Evolutionary conservation across 164 flowering plant genomes (phyloP).

Genomic region (Brasenia schreberi): DNA sequence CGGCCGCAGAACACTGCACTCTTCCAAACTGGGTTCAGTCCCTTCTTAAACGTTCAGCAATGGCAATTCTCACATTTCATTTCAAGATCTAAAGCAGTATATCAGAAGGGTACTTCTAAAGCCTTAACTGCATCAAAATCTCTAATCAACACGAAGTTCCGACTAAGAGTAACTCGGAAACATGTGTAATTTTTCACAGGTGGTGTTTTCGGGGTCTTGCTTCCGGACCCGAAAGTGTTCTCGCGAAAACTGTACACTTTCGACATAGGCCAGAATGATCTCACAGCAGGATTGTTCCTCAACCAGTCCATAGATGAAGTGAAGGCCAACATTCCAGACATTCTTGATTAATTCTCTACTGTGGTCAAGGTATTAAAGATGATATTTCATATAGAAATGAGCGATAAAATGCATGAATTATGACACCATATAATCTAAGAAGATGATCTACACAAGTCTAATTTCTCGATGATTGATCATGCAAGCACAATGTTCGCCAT

Average conservation of each 20-base stretch:
- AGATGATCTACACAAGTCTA: no score
- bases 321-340: slow-evolving; percentile 28
- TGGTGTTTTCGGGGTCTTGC: slow-evolving; percentile 16
- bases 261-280: slow-evolving; percentile 54
- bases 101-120: background rate
- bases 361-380: slow-evolving; percentile 23
- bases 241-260: slow-evolving; percentile 35
- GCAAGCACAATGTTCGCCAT: no score
- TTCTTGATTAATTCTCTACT: slow-evolving; percentile 19
- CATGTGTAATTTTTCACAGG: slow-evolving; percentile 10
- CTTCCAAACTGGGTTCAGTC: slow-evolving; percentile 41
- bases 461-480: no score
- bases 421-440: no score
- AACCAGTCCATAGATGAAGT: slow-evolving; percentile 30
- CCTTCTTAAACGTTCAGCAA: slow-evolving; percentile 37
- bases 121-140: background rate
- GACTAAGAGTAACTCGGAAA: no score
- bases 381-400: no score
- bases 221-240: slow-evolving; percentile 22
- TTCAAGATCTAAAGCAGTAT: slow-evolving; percentile 11
- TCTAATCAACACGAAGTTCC: background rate
- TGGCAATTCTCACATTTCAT: slow-evolving; percentile 29
- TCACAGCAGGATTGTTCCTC: slow-evolving; percentile 21
- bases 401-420: no score
- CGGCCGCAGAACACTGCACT: slow-evolving; percentile 36